phyloP scores from a whole-genome alignment of 441 rosid species.

The Populus hybrid region DNA sequence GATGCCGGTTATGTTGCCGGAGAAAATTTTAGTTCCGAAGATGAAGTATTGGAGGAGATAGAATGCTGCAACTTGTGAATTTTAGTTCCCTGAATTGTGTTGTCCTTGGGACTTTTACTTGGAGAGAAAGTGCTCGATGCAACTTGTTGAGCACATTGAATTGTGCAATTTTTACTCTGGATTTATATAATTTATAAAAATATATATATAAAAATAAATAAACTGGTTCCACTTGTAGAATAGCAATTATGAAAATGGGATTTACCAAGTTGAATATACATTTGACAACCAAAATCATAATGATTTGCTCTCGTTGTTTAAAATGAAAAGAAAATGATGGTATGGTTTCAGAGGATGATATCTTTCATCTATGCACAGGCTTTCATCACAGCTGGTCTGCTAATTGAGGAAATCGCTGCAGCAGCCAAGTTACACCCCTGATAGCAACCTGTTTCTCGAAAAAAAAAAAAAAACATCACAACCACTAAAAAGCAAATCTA shows the following conservation, averaged over 20 bases:
- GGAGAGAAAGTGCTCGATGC: background rate
- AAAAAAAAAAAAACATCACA: background rate
- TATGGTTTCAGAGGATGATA: background rate
- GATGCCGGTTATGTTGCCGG: constrained; percentile 30
- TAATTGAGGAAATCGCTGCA: constrained; percentile 65
- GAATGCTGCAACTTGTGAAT: constrained; percentile 12
- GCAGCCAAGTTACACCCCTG: constrained; percentile 62
- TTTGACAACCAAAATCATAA: background rate
- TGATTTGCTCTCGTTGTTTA: background rate
- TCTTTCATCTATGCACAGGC: background rate
- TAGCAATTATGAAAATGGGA: too few relatives aligned
- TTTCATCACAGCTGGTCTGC: constrained; percentile 38
- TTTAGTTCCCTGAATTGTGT: background rate
- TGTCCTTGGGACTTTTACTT: background rate
- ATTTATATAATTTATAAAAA: too few relatives aligned
- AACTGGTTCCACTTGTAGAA: too few relatives aligned
- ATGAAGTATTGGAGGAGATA: constrained; percentile 35
- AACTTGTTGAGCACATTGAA: background rate
- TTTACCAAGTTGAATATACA: background rate
- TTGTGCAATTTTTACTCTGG: too few relatives aligned
- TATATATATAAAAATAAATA: too few relatives aligned
- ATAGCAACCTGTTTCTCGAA: constrained; percentile 44
- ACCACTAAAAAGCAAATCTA: background rate
- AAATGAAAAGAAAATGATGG: background rate
- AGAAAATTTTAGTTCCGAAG: constrained; percentile 27